Conservation (phyloP, 345 rosid species). For the Syzygium aqueum region DNA sequence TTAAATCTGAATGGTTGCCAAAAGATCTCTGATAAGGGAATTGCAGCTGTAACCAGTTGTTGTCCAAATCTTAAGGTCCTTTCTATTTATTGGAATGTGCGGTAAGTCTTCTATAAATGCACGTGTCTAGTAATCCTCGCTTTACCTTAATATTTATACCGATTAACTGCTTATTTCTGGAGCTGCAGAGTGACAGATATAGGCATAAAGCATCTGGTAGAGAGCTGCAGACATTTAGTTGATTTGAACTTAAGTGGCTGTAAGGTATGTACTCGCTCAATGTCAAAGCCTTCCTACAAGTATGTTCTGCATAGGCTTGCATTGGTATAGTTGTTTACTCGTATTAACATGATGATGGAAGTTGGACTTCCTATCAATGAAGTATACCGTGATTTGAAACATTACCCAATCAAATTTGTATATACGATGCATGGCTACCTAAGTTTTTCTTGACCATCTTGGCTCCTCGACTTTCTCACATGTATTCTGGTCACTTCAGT, state of each 20-base stretch:
- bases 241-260: slow-evolving; percentile 93
- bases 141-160: background rate
- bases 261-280: slow-evolving; percentile 40
- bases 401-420: background rate
- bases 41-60: slow-evolving; percentile 51
- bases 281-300: background rate
- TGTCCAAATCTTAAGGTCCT: slow-evolving; percentile 63
- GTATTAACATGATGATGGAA: background rate
- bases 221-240: slow-evolving; percentile 47
- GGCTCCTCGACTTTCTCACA: background rate
- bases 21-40: slow-evolving; percentile 83
- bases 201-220: slow-evolving; percentile 53
- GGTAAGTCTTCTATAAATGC: slow-evolving; percentile 25
- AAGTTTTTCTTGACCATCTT: background rate
- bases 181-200: slow-evolving; percentile 59
- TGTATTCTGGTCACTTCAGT: background rate
- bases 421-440: background rate
- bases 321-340: background rate
- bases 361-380: background rate
- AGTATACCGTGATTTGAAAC: background rate
- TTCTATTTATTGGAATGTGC: slow-evolving; percentile 90
- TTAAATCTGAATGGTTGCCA: slow-evolving; percentile 92
- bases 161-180: slow-evolving; percentile 1
- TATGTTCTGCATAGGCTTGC: background rate
- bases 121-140: background rate